Base-by-base conservation (phyloP, 352 stramenopile genomes). In the Poterioochromonas sp. region DNA sequence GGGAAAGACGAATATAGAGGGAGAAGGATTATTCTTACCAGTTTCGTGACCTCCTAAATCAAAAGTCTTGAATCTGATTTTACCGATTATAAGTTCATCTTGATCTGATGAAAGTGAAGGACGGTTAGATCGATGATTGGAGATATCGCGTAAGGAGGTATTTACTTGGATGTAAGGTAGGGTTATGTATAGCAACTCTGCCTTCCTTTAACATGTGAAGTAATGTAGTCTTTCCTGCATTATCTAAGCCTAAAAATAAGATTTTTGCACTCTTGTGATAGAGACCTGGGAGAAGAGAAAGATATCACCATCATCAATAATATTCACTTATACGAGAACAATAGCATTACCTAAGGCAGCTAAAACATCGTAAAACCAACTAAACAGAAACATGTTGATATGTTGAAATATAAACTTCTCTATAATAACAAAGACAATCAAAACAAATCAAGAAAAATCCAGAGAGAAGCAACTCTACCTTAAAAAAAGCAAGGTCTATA, bases 211-310 rank as follows among this genome's bases (percentile, higher is more conserved):
- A 90, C 94, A 99, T 98, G 88, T 98, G 94, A 76, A 99, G 86
- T 47, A 99, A 86, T 37, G 96, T 99, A 18, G 96, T 99, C 87
- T 99, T 99, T 82, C 96, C 96, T 63, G 96, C 96, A 88, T 99
- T 99, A 85, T 99, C 96, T 39, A 99, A 86, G 37, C 96, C 96
- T 37, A 99, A 84, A 87, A 99, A 99, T 51, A 99, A 83, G 84
- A 99, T 98, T 87, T 99, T 99, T 81, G 95, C 96, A 84, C 97
- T 98, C 88, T 99, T 99, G 87, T 98, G 95, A 86, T 99, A 99
- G 73, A 99, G 88, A 65, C 96, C 96, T 98, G 87, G 2, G 51
- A n/a, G n/a, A 51, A 82, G 34, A 53, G 22, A 26, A 44, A 63
- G 8, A 22, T 22, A 29, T 29, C 20, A 71, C 41, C 39, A 76